phyloP scores from a whole-genome alignment of 1,284 basidiomycete genomes.

The Ustilago trichophora region DNA sequence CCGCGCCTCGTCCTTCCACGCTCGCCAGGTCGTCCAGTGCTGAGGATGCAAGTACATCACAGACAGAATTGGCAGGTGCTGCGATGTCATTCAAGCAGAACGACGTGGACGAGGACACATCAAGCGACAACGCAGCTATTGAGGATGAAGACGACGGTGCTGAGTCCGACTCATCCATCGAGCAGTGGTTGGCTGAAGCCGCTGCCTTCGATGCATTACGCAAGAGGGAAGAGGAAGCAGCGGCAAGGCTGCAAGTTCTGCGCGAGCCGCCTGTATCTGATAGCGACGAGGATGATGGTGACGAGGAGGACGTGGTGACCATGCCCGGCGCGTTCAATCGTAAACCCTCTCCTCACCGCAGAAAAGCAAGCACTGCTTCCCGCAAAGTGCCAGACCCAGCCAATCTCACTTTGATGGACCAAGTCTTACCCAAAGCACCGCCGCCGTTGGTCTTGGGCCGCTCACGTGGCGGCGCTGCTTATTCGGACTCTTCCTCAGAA shows the following conservation, averaged over 20 bases:
- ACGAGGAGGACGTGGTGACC: slow-evolving; percentile 11
- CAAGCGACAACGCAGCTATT: background rate
- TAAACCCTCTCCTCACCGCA: background rate
- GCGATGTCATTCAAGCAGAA: background rate
- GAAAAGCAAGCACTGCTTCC: background rate
- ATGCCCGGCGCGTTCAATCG: slow-evolving; percentile 32
- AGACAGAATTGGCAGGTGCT: background rate
- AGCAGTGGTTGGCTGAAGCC: slow-evolving; percentile 45
- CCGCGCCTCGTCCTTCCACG: slow-evolving; percentile 25
- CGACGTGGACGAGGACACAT: background rate
- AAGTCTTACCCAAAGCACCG: slow-evolving; percentile 39
- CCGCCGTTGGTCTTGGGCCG: slow-evolving; percentile 47
- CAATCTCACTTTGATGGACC: slow-evolving; percentile 32
- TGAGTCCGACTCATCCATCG: slow-evolving; percentile 45
- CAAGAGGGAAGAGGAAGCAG: slow-evolving; percentile 41
- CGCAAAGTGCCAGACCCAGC: slow-evolving; percentile 28
- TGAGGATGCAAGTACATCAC: slow-evolving; percentile 7
- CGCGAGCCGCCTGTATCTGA: slow-evolving; percentile 12
- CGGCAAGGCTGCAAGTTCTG: slow-evolving; percentile 23
- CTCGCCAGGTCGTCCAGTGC: slow-evolving; percentile 9
- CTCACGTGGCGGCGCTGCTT: slow-evolving; percentile 49
- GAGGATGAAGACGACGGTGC: slow-evolving; percentile 30
- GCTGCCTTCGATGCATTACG: slow-evolving; percentile 48
- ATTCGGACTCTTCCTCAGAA: slow-evolving; percentile 45
- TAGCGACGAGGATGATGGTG: slow-evolving; percentile 21